Conservation (phyloP, 345 rosid genomes). For the Carallia brachiata region DNA sequence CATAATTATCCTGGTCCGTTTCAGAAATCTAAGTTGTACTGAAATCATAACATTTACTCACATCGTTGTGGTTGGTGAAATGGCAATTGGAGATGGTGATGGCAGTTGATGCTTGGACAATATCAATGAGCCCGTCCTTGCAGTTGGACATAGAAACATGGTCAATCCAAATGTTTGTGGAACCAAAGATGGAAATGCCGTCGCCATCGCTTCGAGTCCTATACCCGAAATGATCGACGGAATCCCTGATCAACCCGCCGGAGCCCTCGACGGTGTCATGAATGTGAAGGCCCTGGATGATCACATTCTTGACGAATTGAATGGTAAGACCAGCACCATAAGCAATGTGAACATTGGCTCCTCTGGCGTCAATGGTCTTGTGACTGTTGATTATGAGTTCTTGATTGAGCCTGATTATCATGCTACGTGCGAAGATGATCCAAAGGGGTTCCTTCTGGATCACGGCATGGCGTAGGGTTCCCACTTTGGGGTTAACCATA, state of each 20-base stretch:
- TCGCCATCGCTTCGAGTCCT: conserved; percentile 9
- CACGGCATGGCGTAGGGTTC: conserved; percentile 15
- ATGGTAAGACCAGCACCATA: conserved; percentile 6
- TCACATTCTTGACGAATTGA: conserved; percentile 9
- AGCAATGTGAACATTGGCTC: conserved; percentile 14
- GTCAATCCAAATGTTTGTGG: conserved; percentile 12
- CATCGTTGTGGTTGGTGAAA: conserved; percentile 3
- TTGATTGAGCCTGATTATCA: conserved; percentile 6
- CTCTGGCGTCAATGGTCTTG: conserved; percentile 17
- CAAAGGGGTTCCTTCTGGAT: conserved; percentile 12
- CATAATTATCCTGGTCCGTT: too few species aligned
- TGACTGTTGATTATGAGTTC: conserved; percentile 8
- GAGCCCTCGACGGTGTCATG: not conserved
- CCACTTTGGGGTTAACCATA: conserved; percentile 9
- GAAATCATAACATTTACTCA: not conserved
- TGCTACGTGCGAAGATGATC: conserved; percentile 8
- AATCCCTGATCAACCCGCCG: conserved; percentile 9
- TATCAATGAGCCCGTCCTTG: conserved; percentile 11
- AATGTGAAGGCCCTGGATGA: conserved; percentile 11
- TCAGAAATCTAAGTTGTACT: too few species aligned
- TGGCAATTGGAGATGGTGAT: conserved; percentile 11
- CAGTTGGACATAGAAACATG: conserved; percentile 11
- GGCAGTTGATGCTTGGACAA: conserved; percentile 7
- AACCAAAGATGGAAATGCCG: conserved; percentile 14
- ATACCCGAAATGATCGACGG: conserved; percentile 7